A percentile compares a stretch with the other conserved stretches of the same genome.
Conservation (phyloP, 129 eudicot genomes). For the Rutidosis leptorrhynchoides region DNA sequence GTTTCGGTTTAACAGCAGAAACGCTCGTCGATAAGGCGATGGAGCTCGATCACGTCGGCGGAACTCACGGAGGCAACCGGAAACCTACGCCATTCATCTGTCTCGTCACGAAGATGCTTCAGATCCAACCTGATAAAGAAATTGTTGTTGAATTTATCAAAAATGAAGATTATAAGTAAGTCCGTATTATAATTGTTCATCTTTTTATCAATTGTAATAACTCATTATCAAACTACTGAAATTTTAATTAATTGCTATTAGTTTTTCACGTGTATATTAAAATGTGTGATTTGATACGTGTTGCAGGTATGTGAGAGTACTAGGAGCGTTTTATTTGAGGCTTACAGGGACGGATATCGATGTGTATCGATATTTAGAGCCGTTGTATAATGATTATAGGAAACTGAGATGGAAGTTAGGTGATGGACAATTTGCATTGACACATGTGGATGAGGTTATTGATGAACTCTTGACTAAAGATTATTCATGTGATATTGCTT, state of each 20-base stretch:
- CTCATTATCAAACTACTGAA: neutral
- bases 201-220: neutral
- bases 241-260: neutral
- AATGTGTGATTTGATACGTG: neutral
- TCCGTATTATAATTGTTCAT: neutral
- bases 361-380: slow-evolving; percentile 86
- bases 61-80: slow-evolving; percentile 82
- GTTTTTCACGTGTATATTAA: neutral
- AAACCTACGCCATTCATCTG: slow-evolving; percentile 93
- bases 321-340: slow-evolving; percentile 91
- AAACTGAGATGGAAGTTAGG: slow-evolving; percentile 59
- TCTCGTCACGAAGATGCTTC: slow-evolving; percentile 93
- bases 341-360: slow-evolving; percentile 90
- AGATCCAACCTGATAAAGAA: slow-evolving; percentile 98
- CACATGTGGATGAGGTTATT: slow-evolving; percentile 91
- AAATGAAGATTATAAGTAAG: slow-evolving; percentile 86
- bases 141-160: slow-evolving; percentile 94
- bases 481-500: slow-evolving; percentile 86
- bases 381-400: slow-evolving; percentile 88
- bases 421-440: slow-evolving; percentile 69
- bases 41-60: slow-evolving; percentile 95
- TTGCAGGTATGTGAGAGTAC: slow-evolving; percentile 74
- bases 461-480: slow-evolving; percentile 92
- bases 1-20: slow-evolving; percentile 99
- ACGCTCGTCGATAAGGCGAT: slow-evolving; percentile 96